These are phyloP conservation scores for Neurospora sp. DNA, from an alignment of 495 filamentous ascomycete genomes.

Conservation along the genomic window DNA sequence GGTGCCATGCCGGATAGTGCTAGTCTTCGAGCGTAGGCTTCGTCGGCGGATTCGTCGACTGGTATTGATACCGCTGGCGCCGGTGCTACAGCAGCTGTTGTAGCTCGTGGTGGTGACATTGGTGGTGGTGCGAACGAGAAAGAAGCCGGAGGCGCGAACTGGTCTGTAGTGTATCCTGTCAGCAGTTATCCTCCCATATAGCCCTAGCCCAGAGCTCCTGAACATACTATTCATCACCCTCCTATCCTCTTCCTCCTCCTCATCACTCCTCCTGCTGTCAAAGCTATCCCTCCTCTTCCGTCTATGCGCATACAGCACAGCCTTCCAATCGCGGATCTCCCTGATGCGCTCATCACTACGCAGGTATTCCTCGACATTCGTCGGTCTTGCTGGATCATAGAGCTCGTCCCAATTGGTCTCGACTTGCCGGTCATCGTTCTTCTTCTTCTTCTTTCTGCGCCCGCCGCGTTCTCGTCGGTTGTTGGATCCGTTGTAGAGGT, in stretches of 20 bases:
- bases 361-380: constrained; percentile 78
- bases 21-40: constrained; percentile 58
- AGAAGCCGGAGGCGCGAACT: constrained; percentile 59
- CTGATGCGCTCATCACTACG: constrained; percentile 73
- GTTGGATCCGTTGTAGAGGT: constrained; percentile 28
- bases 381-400: constrained; percentile 78
- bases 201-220: background rate
- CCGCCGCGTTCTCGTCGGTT: constrained; percentile 47
- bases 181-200: constrained; percentile 5
- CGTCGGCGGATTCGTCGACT: constrained; percentile 56
- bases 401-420: constrained; percentile 86
- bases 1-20: constrained; percentile 37
- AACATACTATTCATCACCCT: constrained; percentile 42
- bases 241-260: constrained; percentile 41
- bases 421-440: constrained; percentile 46
- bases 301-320: constrained; percentile 67
- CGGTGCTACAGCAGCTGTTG: constrained; percentile 19
- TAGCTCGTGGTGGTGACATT: constrained; percentile 31
- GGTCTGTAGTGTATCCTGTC: constrained; percentile 33
- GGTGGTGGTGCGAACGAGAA: constrained; percentile 69
- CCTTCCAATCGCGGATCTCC: constrained; percentile 83
- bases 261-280: constrained; percentile 34
- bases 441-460: constrained; percentile 74
- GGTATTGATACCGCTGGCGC: constrained; percentile 17
- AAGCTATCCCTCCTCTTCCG: constrained; percentile 38